Evolutionary conservation across 1,284 basidiomycete species (phyloP), one percentile per base, ranked within the genome.

Genomic region (Malassezia dermatis): DNA sequence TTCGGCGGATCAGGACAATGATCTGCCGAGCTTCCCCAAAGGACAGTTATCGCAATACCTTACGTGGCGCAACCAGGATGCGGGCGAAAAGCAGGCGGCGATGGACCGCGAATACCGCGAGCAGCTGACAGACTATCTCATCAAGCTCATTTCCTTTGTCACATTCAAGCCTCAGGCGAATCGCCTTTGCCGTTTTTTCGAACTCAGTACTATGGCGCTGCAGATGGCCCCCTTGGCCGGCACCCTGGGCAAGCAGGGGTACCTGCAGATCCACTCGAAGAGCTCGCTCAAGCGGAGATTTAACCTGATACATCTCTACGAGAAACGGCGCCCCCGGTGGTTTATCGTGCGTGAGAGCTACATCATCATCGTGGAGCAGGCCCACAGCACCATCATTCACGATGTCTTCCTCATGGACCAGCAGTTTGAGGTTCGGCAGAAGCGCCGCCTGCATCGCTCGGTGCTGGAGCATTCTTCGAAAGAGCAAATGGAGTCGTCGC

Each of bases 111-210:
- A 62, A 51, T 86, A 91, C 77, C 79, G 89, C 30, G 83, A 88
- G 67, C 81, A 82, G 0, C 75, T 98, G 17, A 89, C 96, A 77
- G 84, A 84, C 54, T 99, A 98, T 73, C 80, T 96, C 5, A 80
- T 95, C 41, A 83, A 84, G 53, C 80, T 99, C 11, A 89, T 95
- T 35, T 56, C 53, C 34, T 58, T 56, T 48, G 62, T 94, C 88
- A 94, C 96, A 87, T 96, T 96, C 77, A 87, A 90, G 65, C 88
- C 93, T 1, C 84, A 90, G 41, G 84, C 89, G 0, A 98, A 96
- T 68, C 83, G 91, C 23, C 77, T 98, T 0, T 86, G 87, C 58
- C 84, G 84, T n/a, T 99, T 98, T 77, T 82, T 99, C 52, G 94
- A 99, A 75, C 81, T 98, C 44, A 91, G 88, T 44, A 85, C 90